Evolutionary conservation across 768 basidiomycete genomes (phyloP).

Genomic region (Mycena albidolilacea): DNA sequence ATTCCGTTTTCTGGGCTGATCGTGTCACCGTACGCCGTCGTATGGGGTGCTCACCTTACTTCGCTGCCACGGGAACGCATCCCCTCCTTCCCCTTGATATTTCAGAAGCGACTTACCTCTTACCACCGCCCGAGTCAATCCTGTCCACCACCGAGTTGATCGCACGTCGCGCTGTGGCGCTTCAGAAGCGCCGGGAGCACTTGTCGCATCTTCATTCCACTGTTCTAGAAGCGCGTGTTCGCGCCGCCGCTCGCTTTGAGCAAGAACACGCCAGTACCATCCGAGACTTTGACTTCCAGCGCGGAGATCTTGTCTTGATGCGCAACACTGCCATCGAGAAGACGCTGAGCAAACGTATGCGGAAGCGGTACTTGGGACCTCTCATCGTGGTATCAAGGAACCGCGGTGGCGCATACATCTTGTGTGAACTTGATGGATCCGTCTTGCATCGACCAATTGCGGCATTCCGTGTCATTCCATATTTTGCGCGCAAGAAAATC

Average conservation of each 20-base stretch:
- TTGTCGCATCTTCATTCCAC: slow-evolving; percentile 28
- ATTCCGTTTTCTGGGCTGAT: slow-evolving; percentile 43
- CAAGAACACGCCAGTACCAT: slow-evolving; percentile 41
- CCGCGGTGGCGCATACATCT: slow-evolving; percentile 44
- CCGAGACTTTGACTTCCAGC: slow-evolving; percentile 45
- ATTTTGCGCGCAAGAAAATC: slow-evolving; percentile 33
- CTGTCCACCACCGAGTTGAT: slow-evolving; percentile 46
- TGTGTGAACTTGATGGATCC: slow-evolving; percentile 31
- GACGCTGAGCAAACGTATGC: slow-evolving; percentile 36
- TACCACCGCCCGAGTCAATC: slow-evolving; percentile 38
- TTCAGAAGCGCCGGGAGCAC: slow-evolving; percentile 41
- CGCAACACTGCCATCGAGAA: slow-evolving; percentile 51
- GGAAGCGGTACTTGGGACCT: slow-evolving; percentile 55
- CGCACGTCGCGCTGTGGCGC: slow-evolving; percentile 39
- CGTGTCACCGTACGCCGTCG: slow-evolving; percentile 34
- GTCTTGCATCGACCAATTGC: slow-evolving; percentile 41
- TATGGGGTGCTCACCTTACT: slow-evolving; percentile 38
- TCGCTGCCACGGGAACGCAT: slow-evolving; percentile 19
- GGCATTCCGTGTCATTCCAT: slow-evolving; percentile 44
- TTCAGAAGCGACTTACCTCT: slow-evolving; percentile 37
- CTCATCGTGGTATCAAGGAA: slow-evolving; percentile 48
- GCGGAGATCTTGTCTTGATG: slow-evolving; percentile 47
- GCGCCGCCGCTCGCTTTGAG: slow-evolving; percentile 39
- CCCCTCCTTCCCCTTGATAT: too few species aligned
- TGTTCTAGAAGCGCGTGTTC: slow-evolving; percentile 25